Percentiles rank a stretch among this genome's conserved stretches.
These are phyloP conservation scores for Botrytis porri DNA, from an alignment of 2,329 filamentous ascomycete species.

Conservation along the genomic window DNA sequence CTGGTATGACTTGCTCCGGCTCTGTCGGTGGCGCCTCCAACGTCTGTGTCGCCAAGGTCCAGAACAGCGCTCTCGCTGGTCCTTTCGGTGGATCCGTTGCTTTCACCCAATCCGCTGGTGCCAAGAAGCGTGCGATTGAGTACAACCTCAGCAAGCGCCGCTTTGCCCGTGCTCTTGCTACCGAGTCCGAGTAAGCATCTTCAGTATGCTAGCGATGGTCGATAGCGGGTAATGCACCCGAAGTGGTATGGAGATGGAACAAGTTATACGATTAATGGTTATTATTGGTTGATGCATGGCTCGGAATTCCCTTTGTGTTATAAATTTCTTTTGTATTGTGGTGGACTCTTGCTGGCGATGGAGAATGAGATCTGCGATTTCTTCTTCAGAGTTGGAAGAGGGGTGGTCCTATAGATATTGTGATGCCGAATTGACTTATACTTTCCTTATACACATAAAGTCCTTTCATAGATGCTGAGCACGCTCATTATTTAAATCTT, in stretches of 20 bases:
- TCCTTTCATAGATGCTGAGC: conserved; percentile 14
- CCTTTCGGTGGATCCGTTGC: conserved; percentile 66
- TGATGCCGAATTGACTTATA: conserved; percentile 13
- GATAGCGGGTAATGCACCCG: neutral
- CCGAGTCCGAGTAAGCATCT: conserved; percentile 26
- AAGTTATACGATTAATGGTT: neutral
- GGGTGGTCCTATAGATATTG: conserved; percentile 9
- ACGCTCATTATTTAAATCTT: conserved; percentile 7
- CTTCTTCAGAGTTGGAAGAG: neutral
- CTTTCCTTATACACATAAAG: conserved; percentile 5
- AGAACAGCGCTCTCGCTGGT: conserved; percentile 59
- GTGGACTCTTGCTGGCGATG: neutral
- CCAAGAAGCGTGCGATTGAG: conserved; percentile 60
- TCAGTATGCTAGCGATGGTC: neutral
- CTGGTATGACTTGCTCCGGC: conserved; percentile 64
- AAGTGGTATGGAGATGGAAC: neutral
- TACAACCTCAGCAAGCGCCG: conserved; percentile 44
- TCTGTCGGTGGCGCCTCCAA: conserved; percentile 56
- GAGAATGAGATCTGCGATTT: conserved; percentile 14
- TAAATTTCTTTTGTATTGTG: conserved; percentile 1
- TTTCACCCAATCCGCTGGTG: conserved; percentile 58
- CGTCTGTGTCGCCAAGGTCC: conserved; percentile 63
- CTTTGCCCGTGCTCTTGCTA: conserved; percentile 35
- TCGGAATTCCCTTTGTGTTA: conserved; percentile 14
- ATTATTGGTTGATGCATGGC: neutral